Evolutionary conservation across 202 grass and related monocot genomes (phyloP).

Genomic region (Brachypodium distachyon): DNA sequence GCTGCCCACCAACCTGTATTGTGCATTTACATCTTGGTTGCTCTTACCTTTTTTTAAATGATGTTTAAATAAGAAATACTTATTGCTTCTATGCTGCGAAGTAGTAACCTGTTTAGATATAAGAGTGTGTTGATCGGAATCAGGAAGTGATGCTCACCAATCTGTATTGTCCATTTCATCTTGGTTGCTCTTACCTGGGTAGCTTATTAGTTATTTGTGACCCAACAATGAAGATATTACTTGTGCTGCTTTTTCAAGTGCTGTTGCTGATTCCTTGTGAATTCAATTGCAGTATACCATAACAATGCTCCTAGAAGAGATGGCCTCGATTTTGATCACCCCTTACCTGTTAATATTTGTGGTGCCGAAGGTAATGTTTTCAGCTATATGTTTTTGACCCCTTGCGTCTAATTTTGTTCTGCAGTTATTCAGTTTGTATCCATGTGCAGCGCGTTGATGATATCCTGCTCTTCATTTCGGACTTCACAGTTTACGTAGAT

Average conservation of each 20-base stretch:
- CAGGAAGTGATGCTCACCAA: not conserved
- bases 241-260: not conserved
- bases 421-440: too few relatives aligned
- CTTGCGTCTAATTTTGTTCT: too few relatives aligned
- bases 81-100: not conserved
- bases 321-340: constrained; percentile 87
- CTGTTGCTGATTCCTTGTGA: not conserved
- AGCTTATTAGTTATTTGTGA: not conserved
- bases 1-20: not conserved
- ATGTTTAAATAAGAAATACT: not conserved
- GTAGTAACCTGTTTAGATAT: not conserved
- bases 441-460: constrained; percentile 71
- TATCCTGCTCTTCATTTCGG: constrained; percentile 89
- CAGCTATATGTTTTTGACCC: constrained; percentile 18
- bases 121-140: too few relatives aligned
- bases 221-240: not conserved
- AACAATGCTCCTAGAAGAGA: constrained; percentile 96
- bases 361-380: constrained; percentile 76
- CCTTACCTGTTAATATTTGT: constrained; percentile 89
- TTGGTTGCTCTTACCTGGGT: not conserved
- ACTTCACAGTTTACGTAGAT: constrained; percentile 91
- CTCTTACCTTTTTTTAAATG: not conserved
- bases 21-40: not conserved
- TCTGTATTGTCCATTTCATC: not conserved
- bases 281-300: constrained; percentile 93